phyloP scores from a whole-genome alignment of 495 filamentous ascomycete species.

The Trichoderma virens region DNA sequence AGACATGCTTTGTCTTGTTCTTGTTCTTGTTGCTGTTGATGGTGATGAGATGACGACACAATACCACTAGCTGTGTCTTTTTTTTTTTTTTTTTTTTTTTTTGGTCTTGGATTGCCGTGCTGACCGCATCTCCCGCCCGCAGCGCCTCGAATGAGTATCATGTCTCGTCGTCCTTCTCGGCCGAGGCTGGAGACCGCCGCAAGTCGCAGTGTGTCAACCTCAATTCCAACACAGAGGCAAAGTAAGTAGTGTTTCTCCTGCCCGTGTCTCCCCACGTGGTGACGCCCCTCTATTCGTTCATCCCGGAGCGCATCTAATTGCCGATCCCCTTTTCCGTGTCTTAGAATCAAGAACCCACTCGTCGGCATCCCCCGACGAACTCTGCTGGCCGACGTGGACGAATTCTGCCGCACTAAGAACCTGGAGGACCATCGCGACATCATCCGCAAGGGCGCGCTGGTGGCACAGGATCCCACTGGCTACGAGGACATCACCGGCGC shows the following conservation, averaged over 20 bases:
- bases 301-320: background rate
- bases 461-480: constrained; percentile 51
- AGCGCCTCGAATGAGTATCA: constrained; percentile 4
- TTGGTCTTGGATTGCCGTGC: background rate
- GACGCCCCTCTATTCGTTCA: background rate
- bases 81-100: too few relatives aligned
- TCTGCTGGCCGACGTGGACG: constrained; percentile 49
- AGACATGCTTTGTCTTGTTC: background rate
- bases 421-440: constrained; percentile 41
- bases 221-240: constrained; percentile 40
- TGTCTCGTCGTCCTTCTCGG: constrained; percentile 6
- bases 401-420: constrained; percentile 44
- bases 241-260: constrained; percentile 19
- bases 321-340: background rate
- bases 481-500: constrained; percentile 44
- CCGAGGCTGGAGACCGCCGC: background rate
- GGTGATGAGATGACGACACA: background rate
- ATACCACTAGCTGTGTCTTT: too few relatives aligned
- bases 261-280: background rate
- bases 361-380: constrained; percentile 42
- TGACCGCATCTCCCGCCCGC: constrained; percentile 7
- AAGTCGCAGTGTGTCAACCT: constrained; percentile 27
- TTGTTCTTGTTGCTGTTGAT: background rate
- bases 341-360: constrained; percentile 45
- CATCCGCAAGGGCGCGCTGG: constrained; percentile 54